A percentile compares a stretch with the other conserved stretches of the same genome.
These are phyloP conservation scores for Microdochium paspali DNA, from an alignment of 2,329 filamentous ascomycete species.

Conservation along the genomic window DNA sequence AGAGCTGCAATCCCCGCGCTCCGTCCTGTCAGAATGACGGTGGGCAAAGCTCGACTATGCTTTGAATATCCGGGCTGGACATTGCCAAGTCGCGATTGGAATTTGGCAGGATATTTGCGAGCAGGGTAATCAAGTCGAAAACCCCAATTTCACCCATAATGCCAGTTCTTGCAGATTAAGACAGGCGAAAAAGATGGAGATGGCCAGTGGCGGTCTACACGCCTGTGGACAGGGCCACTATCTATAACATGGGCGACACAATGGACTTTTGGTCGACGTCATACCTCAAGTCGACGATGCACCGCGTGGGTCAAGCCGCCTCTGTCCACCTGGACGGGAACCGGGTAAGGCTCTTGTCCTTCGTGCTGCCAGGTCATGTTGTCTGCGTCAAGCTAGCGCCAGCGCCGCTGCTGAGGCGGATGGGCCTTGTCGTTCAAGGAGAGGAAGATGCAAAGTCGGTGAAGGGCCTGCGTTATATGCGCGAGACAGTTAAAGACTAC, in stretches of 20 bases:
- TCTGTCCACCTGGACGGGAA: conserved; percentile 20
- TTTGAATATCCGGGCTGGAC: too few species aligned
- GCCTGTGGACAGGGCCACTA: conserved; percentile 32
- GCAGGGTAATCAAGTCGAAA: too few species aligned
- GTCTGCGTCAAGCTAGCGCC: conserved; percentile 18
- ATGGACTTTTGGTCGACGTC: conserved; percentile 17
- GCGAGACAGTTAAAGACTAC: conserved; percentile 28
- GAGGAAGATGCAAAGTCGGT: conserved; percentile 18
- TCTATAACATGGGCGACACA: conserved; percentile 29
- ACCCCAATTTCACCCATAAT: too few species aligned
- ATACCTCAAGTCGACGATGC: conserved; percentile 22
- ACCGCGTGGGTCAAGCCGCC: conserved; percentile 23
- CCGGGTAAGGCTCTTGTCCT: conserved; percentile 25
- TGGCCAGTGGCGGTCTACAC: conserved; percentile 33
- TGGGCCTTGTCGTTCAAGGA: conserved; percentile 13
- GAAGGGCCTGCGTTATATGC: conserved; percentile 27
- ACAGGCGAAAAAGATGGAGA: too few species aligned
- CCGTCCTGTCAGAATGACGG: too few species aligned
- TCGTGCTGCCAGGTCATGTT: conserved; percentile 22
- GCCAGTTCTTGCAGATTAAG: conserved; percentile 43
- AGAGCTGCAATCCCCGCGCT: too few species aligned
- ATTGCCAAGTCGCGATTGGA: too few species aligned
- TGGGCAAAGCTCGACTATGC: too few species aligned
- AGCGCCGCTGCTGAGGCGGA: conserved; percentile 16
- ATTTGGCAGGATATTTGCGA: too few species aligned